phyloP scores from a whole-genome alignment of 805 yeast genomes.

The Candida maesae region DNA sequence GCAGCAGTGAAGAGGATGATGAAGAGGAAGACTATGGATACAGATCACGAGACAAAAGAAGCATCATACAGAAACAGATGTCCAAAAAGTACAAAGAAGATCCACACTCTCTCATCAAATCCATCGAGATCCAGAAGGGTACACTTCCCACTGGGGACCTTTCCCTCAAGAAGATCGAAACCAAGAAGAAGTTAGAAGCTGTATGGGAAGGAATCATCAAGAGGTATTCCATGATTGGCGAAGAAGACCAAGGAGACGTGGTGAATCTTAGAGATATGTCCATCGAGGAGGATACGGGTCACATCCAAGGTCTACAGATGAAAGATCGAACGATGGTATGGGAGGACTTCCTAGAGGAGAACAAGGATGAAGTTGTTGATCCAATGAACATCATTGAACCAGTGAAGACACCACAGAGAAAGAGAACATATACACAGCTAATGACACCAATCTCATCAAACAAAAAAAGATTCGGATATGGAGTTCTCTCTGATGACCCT shows the following conservation, averaged over 20 bases:
- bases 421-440: background rate
- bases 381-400: slow-evolving; percentile 15
- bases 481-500: no score
- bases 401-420: slow-evolving; percentile 1
- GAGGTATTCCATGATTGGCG: slow-evolving; percentile 29
- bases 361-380: slow-evolving; percentile 11
- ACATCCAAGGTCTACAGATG: slow-evolving; percentile 12
- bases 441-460: slow-evolving; percentile 3
- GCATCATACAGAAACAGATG: slow-evolving; percentile 2
- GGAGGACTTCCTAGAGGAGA: slow-evolving; percentile 16
- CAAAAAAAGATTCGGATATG: no score
- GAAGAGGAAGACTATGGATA: background rate
- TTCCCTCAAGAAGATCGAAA: slow-evolving; percentile 14
- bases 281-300: slow-evolving; percentile 23
- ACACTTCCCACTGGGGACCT: slow-evolving; percentile 7
- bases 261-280: slow-evolving; percentile 23
- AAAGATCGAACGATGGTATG: slow-evolving; percentile 16
- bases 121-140: slow-evolving; percentile 9
- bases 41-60: no score
- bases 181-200: slow-evolving; percentile 22
- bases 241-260: slow-evolving; percentile 34
- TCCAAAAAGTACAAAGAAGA: slow-evolving; percentile 3
- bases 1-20: no score
- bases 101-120: slow-evolving; percentile 1
- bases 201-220: slow-evolving; percentile 33